phyloP scores from a whole-genome alignment of 2,329 filamentous ascomycete species.

The Exophiala xenobiotica region DNA sequence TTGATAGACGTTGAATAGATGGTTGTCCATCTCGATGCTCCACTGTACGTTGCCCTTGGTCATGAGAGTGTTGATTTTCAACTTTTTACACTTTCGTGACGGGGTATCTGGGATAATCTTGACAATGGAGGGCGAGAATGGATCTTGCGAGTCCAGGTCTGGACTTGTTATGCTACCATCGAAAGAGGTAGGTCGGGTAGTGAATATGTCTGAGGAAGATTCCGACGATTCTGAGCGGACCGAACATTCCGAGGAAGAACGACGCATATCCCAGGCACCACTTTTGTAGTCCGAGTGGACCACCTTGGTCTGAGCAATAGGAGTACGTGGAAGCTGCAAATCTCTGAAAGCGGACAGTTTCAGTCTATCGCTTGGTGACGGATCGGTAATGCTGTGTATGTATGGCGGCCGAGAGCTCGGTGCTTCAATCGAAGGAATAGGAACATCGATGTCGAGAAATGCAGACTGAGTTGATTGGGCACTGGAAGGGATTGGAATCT shows the following conservation, averaged over 20 bases:
- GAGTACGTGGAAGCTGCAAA: conserved; percentile 43
- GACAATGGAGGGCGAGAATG: conserved; percentile 49
- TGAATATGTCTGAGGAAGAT: conserved; percentile 58
- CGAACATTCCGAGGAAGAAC: conserved; percentile 59
- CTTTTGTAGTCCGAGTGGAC: conserved; percentile 36
- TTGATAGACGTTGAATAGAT: conserved; percentile 66
- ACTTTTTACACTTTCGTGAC: conserved; percentile 35
- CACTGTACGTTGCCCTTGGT: conserved; percentile 42
- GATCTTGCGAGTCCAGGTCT: conserved; percentile 58
- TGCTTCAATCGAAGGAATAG: conserved; percentile 31
- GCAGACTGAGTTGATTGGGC: conserved; percentile 16
- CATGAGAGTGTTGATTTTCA: conserved; percentile 31
- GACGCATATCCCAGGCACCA: conserved; percentile 42
- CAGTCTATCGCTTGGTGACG: conserved; percentile 37
- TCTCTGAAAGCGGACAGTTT: conserved; percentile 40
- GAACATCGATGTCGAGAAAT: conserved; percentile 31
- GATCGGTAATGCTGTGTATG: conserved; percentile 25
- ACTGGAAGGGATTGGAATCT: conserved; percentile 44
- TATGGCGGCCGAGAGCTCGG: conserved; percentile 14
- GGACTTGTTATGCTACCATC: conserved; percentile 62
- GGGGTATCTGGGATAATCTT: conserved; percentile 40
- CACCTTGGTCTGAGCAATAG: conserved; percentile 46
- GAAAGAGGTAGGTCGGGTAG: conserved; percentile 54
- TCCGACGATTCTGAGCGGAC: conserved; percentile 62
- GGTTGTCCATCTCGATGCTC: conserved; percentile 64